Evolutionary conservation across 495 filamentous ascomycete species (phyloP), one percentile per base, ranked within the genome.

Genomic region (Xylaria bambusicola): DNA sequence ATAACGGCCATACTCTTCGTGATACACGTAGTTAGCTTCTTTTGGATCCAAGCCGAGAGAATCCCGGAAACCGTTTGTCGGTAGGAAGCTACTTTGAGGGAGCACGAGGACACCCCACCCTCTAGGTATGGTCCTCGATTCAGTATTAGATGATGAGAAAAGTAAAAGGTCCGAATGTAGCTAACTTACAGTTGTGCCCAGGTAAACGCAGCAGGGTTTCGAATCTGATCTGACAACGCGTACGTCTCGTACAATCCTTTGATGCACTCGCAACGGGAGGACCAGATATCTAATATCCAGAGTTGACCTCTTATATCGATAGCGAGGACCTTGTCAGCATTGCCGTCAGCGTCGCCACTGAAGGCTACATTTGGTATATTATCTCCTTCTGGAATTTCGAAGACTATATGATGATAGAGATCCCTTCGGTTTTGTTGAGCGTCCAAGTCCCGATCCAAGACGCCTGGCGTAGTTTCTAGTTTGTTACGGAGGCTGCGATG

Each of bases 311-410:
- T 64, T 42, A 97, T 92, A 61, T 92, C 89, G 10, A 85, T 85
- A 20, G 88, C 92, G 17, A 87, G 79, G 40, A 98, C 77, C 79
- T 85, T 90, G 9, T 76, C 68, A 6, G 80, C 81, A 0, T 81
- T 73, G 1, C 89, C 92, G 12, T 82, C 72, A 8, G 80, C 73
- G 62, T 91, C 86, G 49, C 83, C 83, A 36, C 83, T 80, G 67
- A 98, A 97, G 10, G 84, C 77, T 15, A 98, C 76, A 33, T 78
- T 86, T 1, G 94, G 93, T 4, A 97, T 90, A 64, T 98, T 97
- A 18, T 68, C 47, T 2, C 76, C 77, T 2, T n/a, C n/a, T n/a
- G n/a, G n/a, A n/a, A n/a, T n/a, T n/a, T n/a, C n/a, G n/a, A n/a
- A n/a, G n/a, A n/a, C n/a, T n/a, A n/a, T n/a, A n/a, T n/a, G n/a